Base-by-base conservation (phyloP, 495 filamentous ascomycete species). In the Penicillium pulvis region DNA sequence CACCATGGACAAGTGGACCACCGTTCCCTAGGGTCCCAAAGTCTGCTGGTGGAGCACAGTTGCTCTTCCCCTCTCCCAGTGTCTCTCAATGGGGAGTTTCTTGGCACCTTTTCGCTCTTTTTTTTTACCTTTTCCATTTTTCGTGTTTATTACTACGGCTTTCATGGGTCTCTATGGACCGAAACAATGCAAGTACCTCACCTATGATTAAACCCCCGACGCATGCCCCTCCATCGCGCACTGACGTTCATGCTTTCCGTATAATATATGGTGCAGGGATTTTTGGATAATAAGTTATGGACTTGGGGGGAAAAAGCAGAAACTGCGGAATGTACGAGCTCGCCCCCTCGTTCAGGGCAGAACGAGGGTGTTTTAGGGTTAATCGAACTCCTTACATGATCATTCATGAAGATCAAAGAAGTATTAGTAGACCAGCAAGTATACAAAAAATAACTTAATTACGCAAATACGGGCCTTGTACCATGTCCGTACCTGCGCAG, bases 161-260 rank as follows among this genome's bases (percentile, higher is more conserved):
- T 41, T 41, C 14, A 5, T 41, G 39, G 35, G 35, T 39, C 35
- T 39, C 35, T 9, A 39, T 39, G 35, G 2, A 6, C 16, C 14
- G 19, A 47, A 28, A 36, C 42, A 19, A 55, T 52, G 65, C 20
- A 28, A 49, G 42, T 39, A 33, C 19, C 30, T 19, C 24, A 41
- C 19, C 39, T 30, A 54, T 3, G 20, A 17, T 26, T 31, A 47
- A 7, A 20, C 28, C 26, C 20, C 30, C 12, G 24, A 28, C 33
- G 20, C 36, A 26, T 36, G 35, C 66, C 63, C 59, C 61, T 60
- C 64, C 57, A 62, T 58, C 50, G 65, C 62, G 65, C 65, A 65
- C 56, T 65, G 65, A 68, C 62, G 54, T 51, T 17, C 51, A 53
- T 42, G 35, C 51, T 12, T 55, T 14, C 16, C 3, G 24, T 28